Percentiles rank a stretch among this genome's conserved stretches.
Conservation (phyloP, 1,284 basidiomycete species). For the Irpex sp. region DNA sequence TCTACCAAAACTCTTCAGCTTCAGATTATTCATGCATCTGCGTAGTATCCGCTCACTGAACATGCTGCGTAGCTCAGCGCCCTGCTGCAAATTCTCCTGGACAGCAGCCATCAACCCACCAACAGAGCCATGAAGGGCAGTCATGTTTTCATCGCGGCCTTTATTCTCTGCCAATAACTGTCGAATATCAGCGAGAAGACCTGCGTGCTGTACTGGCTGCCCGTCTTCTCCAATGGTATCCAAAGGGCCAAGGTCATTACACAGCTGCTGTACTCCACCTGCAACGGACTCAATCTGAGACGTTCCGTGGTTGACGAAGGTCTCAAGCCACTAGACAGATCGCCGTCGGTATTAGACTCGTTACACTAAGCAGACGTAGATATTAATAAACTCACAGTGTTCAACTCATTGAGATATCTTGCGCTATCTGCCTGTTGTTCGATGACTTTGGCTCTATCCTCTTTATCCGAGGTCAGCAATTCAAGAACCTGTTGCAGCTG, state of each 20-base stretch:
- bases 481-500: slow-evolving; percentile 42
- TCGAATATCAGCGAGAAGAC: slow-evolving; percentile 39
- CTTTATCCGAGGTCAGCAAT: slow-evolving; percentile 43
- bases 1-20: slow-evolving; percentile 29
- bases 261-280: slow-evolving; percentile 57
- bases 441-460: slow-evolving; percentile 42
- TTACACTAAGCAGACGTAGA: too few species aligned
- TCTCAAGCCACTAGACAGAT: slow-evolving; percentile 68
- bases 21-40: too few species aligned
- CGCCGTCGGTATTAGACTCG: too few species aligned
- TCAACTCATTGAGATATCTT: slow-evolving; percentile 72
- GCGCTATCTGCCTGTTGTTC: slow-evolving; percentile 69
- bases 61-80: slow-evolving; percentile 31
- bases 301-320: slow-evolving; percentile 73
- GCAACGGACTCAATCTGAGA: slow-evolving; percentile 65
- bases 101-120: slow-evolving; percentile 43
- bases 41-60: slow-evolving; percentile 27
- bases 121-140: slow-evolving; percentile 42
- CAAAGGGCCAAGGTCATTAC: slow-evolving; percentile 42
- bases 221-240: slow-evolving; percentile 14
- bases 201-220: not conserved
- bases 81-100: slow-evolving; percentile 32
- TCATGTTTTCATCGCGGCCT: slow-evolving; percentile 39
- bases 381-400: slow-evolving; percentile 40
- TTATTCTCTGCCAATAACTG: slow-evolving; percentile 38